Conservation (phyloP, 2,329 filamentous ascomycete genomes). For the Hortaea werneckii region DNA sequence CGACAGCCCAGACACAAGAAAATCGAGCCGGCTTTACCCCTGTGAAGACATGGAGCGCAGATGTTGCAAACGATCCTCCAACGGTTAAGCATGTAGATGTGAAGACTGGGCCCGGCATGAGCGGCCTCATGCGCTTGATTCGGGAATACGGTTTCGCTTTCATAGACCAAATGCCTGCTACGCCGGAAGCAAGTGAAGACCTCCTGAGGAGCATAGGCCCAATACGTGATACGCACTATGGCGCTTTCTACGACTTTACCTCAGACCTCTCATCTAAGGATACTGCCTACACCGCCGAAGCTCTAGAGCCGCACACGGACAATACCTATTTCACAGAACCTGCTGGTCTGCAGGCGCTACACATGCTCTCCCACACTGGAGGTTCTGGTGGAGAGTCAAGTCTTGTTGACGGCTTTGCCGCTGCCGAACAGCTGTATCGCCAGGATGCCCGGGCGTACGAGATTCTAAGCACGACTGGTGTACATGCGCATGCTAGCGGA, state of each 20-base stretch:
- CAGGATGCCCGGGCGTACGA: conserved; percentile 49
- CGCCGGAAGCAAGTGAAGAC: conserved; percentile 58
- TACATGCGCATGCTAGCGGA: conserved; percentile 77
- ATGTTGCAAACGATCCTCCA: conserved; percentile 17
- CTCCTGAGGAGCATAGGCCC: conserved; percentile 74
- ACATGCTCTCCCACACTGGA: conserved; percentile 70
- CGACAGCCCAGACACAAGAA: conserved; percentile 4
- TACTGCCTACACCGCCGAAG: conserved; percentile 65
- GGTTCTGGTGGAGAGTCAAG: conserved; percentile 65
- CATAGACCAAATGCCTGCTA: conserved; percentile 58
- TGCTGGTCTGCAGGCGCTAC: conserved; percentile 82
- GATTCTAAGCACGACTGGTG: conserved; percentile 44
- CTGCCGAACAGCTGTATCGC: conserved; percentile 49
- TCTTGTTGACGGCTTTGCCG: conserved; percentile 77
- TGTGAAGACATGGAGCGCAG: conserved; percentile 15
- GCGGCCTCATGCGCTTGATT: conserved; percentile 16
- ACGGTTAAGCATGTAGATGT: conserved; percentile 15
- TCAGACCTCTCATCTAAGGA: conserved; percentile 71
- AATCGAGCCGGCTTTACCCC: conserved; percentile 11
- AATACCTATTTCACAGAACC: conserved; percentile 94
- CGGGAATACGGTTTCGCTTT: conserved; percentile 66
- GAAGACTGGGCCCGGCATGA: conserved; percentile 13
- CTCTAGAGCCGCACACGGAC: conserved; percentile 79
- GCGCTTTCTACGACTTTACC: conserved; percentile 76
- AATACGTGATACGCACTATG: conserved; percentile 86